phyloP scores from a whole-genome alignment of 176 grass and related monocot genomes.

The Typha latifolia region DNA sequence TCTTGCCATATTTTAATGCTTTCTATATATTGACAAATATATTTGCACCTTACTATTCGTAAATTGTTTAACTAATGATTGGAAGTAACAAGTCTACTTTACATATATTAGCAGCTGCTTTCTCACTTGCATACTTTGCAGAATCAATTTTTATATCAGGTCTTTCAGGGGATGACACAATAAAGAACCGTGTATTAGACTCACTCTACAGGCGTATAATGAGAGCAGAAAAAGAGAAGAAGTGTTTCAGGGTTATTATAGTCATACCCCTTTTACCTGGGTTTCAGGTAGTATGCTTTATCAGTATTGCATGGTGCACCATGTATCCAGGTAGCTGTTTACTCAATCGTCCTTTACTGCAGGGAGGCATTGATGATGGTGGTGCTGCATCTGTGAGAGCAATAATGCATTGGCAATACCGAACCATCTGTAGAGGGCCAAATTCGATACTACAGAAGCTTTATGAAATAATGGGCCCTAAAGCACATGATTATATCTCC shows the following conservation, averaged over 20 bases:
- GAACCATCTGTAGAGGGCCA: slow-evolving; percentile 88
- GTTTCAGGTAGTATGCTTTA: slow-evolving; percentile 62
- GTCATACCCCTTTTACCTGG: slow-evolving; percentile 93
- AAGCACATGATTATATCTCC: slow-evolving; percentile 87
- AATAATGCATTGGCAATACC: slow-evolving; percentile 99
- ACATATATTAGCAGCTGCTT: neutral
- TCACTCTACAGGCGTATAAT: slow-evolving; percentile 79
- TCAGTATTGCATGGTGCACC: neutral
- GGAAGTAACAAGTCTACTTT: no score
- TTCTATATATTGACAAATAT: no score
- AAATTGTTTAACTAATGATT: no score
- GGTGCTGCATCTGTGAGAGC: slow-evolving; percentile 95
- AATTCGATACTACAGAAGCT: slow-evolving; percentile 95
- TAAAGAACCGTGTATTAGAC: slow-evolving; percentile 92
- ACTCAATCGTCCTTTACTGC: neutral
- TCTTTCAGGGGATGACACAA: slow-evolving; percentile 82
- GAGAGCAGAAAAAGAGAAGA: slow-evolving; percentile 78
- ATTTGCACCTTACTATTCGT: no score
- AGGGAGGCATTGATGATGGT: slow-evolving; percentile 97
- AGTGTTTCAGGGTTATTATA: slow-evolving; percentile 66
- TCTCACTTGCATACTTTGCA: slow-evolving; percentile 24
- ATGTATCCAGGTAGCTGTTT: neutral
- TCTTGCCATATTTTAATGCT: no score
- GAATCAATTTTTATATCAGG: slow-evolving; percentile 99
- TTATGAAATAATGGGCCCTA: slow-evolving; percentile 72